Evolutionary conservation across 164 flowering plant species (phyloP), one percentile per base, ranked within the genome.

Genomic region (Kingdonia uniflora): DNA sequence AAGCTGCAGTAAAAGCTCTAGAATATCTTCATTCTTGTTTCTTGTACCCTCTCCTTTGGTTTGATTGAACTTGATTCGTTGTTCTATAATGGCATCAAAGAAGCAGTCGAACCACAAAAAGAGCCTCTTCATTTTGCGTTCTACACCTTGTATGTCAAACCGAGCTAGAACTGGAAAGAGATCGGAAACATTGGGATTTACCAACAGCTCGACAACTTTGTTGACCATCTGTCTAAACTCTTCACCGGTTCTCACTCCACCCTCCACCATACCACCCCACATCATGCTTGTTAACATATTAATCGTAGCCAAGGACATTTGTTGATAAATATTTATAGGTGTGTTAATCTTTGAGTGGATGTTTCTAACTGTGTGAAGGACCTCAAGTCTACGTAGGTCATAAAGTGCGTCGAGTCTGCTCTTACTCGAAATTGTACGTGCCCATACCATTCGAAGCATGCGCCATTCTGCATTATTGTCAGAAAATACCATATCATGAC

Each of bases 381-480:
- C 20, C 60, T 78, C 80, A 19, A 44, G 49, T 2, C 69, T 61
- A 7, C 85, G 71, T 1, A 72, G 57, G 14, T 14, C 42, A 46
- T 76, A 74, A 2, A 71, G 65, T 0, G 72, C 58, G 19, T 76
- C 77, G 3, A 80, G 65, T 17, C 61, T 65, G 4, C 67, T 42
- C 14, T 42, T 37, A 49, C 76, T 47, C 13, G 74, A 69, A 70
- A 76, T 62, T 44, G 74, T 71, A 0, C 68, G 62, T 2, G 72
- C 81, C 35, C 70, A 74, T 0, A 79, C 65, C 56, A 68, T 76
- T 15, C 84, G 55, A 19, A 79, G 43, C 74, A 69, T 67, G 17
- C 77, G 66, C 84, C 77, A 74, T 23, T 70, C 56, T 6, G 69
- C 48, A 0, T 78, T 78, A 37, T 78, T 61, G 0, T 71, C 75